Evolutionary conservation across 2,329 filamentous ascomycete genomes (phyloP).

Genomic region (Cladosporium phlei): DNA sequence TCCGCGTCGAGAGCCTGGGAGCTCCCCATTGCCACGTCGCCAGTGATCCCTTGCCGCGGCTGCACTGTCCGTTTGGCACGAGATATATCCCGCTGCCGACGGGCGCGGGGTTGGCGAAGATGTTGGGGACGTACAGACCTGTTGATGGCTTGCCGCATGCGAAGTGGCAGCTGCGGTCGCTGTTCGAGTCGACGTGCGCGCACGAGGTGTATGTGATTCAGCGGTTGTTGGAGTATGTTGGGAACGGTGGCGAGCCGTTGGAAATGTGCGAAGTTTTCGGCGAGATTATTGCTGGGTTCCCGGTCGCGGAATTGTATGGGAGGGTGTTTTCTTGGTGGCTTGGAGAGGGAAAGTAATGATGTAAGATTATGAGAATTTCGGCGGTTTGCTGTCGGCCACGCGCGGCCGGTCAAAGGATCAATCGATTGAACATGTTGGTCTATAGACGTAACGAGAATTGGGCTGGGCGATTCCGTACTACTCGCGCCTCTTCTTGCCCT

Average conservation of each 20-base stretch:
- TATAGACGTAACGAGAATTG: conserved; percentile 1
- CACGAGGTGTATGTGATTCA: conserved; percentile 8
- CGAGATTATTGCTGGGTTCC: background rate
- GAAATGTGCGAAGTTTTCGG: conserved; percentile 3
- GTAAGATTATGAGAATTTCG: background rate
- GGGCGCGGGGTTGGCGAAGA: background rate
- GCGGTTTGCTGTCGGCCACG: background rate
- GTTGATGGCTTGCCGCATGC: conserved; percentile 2
- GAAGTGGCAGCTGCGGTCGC: conserved; percentile 9
- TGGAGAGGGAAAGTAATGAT: no score
- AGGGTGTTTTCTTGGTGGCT: conserved; percentile 6
- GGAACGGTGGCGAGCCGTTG: conserved; percentile 7
- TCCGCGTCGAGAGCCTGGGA: conserved; percentile 4
- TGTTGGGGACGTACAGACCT: conserved; percentile 9
- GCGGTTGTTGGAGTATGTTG: background rate
- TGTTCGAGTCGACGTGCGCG: conserved; percentile 9
- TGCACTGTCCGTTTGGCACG: conserved; percentile 3
- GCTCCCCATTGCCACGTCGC: conserved; percentile 1
- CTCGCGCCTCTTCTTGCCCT: conserved; percentile 98
- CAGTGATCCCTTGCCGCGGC: background rate
- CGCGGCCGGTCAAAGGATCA: background rate
- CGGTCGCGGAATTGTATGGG: conserved; percentile 2
- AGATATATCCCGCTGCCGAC: conserved; percentile 8
- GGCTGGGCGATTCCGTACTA: conserved; percentile 34
- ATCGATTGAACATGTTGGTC: conserved; percentile 11